Evolutionary conservation across 176 grass and related monocot species (phyloP).

Genomic region (barley (Hordeum vulgare)): MorexV3_pseudomolecules_assembly NC_058524.1:624009888-624010387

Average conservation of each 20-base stretch:
- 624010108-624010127: not conserved
- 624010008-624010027: constrained; percentile 5
- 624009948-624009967: too few species aligned
- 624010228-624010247: not conserved
- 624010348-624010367: constrained; percentile 79
- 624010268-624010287: not conserved
- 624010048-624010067: not conserved
- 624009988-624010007: constrained; percentile 2
- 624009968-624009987: too few species aligned
- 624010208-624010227: not conserved
- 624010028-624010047: constrained; percentile 2
- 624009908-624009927: too few species aligned
- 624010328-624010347: constrained; percentile 72
- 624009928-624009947: too few species aligned
- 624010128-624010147: not conserved
- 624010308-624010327: constrained; percentile 47
- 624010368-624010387: constrained; percentile 97
- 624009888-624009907: too few species aligned
- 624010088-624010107: not conserved
- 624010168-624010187: not conserved
- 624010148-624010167: not conserved
- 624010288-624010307: not conserved
- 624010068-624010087: constrained; percentile 11
- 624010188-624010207: not conserved
- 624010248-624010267: not conserved